Conservation (phyloP, 1,284 basidiomycete genomes). For the Trametes polyzona region DNA sequence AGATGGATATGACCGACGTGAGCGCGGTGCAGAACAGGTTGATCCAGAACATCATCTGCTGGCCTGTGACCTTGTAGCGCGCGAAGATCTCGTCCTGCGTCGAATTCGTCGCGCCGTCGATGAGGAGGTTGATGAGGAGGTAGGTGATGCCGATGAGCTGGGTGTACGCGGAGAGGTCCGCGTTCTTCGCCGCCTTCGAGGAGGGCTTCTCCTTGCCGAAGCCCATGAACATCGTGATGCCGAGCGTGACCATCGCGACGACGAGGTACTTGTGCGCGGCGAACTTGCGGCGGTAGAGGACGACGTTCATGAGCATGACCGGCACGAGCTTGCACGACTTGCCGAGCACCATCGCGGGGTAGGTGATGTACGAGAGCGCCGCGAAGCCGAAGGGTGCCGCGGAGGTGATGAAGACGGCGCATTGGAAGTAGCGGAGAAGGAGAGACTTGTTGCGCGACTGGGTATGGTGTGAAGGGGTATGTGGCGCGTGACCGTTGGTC, state of each 20-base stretch:
- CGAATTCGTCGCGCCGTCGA: conserved; percentile 96
- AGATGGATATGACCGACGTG: conserved; percentile 64
- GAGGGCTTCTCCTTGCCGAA: conserved; percentile 66
- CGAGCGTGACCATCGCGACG: conserved; percentile 88
- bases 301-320: conserved; percentile 94
- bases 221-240: conserved; percentile 96
- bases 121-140: conserved; percentile 82
- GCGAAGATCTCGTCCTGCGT: conserved; percentile 98
- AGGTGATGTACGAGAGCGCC: conserved; percentile 93
- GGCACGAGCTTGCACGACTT: conserved; percentile 99
- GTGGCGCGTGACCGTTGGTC: conserved; percentile 37
- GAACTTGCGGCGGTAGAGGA: conserved; percentile 88
- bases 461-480: conserved; percentile 39
- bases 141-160: conserved; percentile 72
- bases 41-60: conserved; percentile 99
- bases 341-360: conserved; percentile 97
- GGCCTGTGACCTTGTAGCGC: conserved; percentile 79
- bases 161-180: conserved; percentile 47
- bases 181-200: conserved; percentile 45
- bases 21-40: conserved; percentile 82
- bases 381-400: conserved; percentile 97
- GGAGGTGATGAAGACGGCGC: conserved; percentile 86
- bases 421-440: conserved; percentile 78
- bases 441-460: conserved; percentile 56
- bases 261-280: conserved; percentile 94